Conservation (phyloP, 768 basidiomycete species). For the Lactarius psammicola region DNA sequence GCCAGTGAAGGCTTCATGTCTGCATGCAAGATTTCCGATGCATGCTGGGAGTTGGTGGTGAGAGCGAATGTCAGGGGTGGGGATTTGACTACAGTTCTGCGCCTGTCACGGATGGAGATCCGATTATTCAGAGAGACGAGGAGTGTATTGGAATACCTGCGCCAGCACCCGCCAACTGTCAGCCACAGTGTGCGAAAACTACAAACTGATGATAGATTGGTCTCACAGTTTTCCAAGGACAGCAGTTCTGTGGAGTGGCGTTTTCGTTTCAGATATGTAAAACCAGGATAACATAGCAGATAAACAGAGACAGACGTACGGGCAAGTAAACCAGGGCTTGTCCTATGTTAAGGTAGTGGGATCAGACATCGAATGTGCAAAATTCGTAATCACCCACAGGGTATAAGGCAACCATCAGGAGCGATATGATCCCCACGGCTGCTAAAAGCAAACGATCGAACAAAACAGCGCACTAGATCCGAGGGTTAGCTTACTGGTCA, state of each 20-base stretch:
- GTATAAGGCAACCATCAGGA: not conserved
- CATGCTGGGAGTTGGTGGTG: not conserved
- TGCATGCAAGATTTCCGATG: not conserved
- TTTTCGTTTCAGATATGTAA: not conserved
- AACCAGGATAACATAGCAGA: not conserved
- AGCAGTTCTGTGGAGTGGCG: not conserved
- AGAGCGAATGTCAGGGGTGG: not conserved
- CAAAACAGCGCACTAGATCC: not conserved
- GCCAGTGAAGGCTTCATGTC: not conserved
- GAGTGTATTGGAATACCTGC: constrained; percentile 15
- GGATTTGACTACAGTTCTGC: not conserved
- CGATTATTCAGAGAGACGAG: constrained; percentile 20
- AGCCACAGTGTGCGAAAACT: not conserved
- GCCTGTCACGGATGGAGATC: constrained; percentile 9
- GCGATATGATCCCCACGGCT: not conserved
- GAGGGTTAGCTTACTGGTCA: constrained; percentile 17
- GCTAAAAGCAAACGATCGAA: not conserved
- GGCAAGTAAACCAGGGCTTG: not conserved
- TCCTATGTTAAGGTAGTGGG: not conserved
- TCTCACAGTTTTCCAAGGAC: constrained; percentile 16
- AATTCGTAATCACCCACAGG: not conserved
- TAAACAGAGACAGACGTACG: constrained; percentile 9
- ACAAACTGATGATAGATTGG: not conserved
- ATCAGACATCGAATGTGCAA: not conserved
- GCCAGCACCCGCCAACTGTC: too few species aligned